Base-by-base conservation (phyloP, 1,284 basidiomycete species). In the Rhodotorula sp. region DNA sequence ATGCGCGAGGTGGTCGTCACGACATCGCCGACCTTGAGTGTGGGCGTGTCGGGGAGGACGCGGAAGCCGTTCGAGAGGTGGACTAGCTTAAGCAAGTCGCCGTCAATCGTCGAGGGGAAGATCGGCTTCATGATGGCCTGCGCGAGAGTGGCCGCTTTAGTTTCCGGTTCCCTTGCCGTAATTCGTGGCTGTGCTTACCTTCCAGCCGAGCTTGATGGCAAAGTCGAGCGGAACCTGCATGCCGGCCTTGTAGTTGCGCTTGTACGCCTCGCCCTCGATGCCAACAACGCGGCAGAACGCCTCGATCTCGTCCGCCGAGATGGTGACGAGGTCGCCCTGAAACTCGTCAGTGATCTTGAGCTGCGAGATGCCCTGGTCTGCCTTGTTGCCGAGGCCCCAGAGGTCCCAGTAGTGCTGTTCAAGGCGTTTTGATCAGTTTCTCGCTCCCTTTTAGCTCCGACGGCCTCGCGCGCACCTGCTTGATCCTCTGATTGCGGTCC, bases 61-160 rank as follows among this genome's bases (percentile, higher is more conserved):
- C 88, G 89, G 89, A 99, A 99, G 58, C 92, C 92, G 81, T 99
- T 99, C 51, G 92, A 92, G 47, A 99, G 86, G 81, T 99, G 96
- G 53, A 99, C 95, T 36, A 98, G 89, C 81, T 93, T 94, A 77
- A 99, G 85, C 39, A 99, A 82, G 80, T 98, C 94, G 1, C 94
- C 94, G 74, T 96, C 90, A 77, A 97, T 91, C 15, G 87, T 82
- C 29, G 85, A 79, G n/a, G 94, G 94, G 87, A 96, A 98, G 81
- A 97, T 94, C 2, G 93, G 88, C 80, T 91, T 92, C 89, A 97
- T 97, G 81, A 96, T 96, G 15, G 93, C 90, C 90, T 94, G 76
- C 34, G 13, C 4, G 74, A 62, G 55, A 63, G 48, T 20, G 44
- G 20, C 24, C 29, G 15, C 48, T 48, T 66, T 36, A 62, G 49